phyloP scores from a whole-genome alignment of 2,329 filamentous ascomycete genomes.

The Penicillium corylophilum region DNA sequence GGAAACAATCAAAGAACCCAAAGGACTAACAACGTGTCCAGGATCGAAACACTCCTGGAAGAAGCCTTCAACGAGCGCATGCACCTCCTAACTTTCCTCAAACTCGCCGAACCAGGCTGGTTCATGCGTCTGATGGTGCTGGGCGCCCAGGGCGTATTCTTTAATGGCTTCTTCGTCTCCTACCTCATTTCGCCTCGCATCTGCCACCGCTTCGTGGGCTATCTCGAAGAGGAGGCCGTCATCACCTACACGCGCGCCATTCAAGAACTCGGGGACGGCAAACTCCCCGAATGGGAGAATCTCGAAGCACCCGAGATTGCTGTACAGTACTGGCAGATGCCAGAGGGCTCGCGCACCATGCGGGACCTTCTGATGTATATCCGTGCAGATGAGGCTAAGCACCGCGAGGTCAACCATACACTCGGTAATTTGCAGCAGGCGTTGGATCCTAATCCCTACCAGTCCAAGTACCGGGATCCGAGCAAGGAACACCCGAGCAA shows the following conservation, averaged over 20 bases:
- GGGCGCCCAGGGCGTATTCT: slow-evolving; percentile 91
- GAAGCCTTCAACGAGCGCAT: slow-evolving; percentile 93
- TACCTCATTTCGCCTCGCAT: slow-evolving; percentile 85
- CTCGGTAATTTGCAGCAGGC: slow-evolving; percentile 82
- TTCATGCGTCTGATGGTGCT: slow-evolving; percentile 94
- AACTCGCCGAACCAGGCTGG: slow-evolving; percentile 78
- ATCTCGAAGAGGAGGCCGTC: slow-evolving; percentile 95
- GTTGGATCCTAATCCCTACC: slow-evolving; percentile 89
- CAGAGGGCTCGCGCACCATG: slow-evolving; percentile 78
- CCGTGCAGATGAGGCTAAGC: slow-evolving; percentile 83
- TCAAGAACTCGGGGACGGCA: slow-evolving; percentile 80
- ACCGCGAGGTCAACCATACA: slow-evolving; percentile 95
- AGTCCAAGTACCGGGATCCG: slow-evolving; percentile 73
- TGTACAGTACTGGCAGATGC: slow-evolving; percentile 90
- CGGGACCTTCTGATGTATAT: slow-evolving; percentile 84
- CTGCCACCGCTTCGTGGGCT: slow-evolving; percentile 93
- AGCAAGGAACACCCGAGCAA: slow-evolving; percentile 67
- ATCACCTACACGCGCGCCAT: slow-evolving; percentile 91
- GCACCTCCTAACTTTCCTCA: slow-evolving; percentile 90
- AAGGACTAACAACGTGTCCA: slow-evolving; percentile 22
- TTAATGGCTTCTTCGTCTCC: slow-evolving; percentile 86
- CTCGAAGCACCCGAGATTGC: slow-evolving; percentile 85
- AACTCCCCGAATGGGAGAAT: slow-evolving; percentile 75
- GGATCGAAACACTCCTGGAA: slow-evolving; percentile 89
- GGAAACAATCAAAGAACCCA: not conserved